Percentiles rank a stretch among this genome's conserved stretches.
These are phyloP conservation scores for Fusarium hainanense DNA, from an alignment of 2,329 filamentous ascomycete genomes.

Conservation along the genomic window DNA sequence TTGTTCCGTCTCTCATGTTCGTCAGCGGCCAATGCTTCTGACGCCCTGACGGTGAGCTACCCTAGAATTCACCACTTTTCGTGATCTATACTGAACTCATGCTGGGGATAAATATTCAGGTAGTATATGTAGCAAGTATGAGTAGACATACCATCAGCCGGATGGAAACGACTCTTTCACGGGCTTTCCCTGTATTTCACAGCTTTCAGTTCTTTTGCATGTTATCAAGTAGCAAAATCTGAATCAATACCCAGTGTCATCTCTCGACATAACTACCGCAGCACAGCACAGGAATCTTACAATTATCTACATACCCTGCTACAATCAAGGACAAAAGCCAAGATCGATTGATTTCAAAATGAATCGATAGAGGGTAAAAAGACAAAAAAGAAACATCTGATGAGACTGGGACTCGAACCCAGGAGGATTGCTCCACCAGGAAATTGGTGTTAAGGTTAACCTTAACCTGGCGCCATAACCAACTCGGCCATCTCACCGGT, in stretches of 20 bases:
- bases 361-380: fast-evolving
- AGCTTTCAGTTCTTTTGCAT: too few relatives aligned
- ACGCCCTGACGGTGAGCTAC: neutral
- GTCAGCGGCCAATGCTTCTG: too few relatives aligned
- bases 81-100: neutral
- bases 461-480: constrained; percentile 54
- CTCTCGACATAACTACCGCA: neutral
- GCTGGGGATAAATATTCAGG: neutral
- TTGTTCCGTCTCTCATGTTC: too few relatives aligned
- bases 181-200: neutral
- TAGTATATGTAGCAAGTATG: neutral
- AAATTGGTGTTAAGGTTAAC: constrained; percentile 47
- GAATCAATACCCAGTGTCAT: neutral
- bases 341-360: too few relatives aligned
- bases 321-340: neutral
- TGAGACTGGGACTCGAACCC: constrained; percentile 53
- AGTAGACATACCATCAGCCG: neutral
- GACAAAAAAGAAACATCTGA: constrained; percentile 27
- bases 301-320: neutral
- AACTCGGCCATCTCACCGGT: constrained; percentile 51
- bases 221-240: too few relatives aligned
- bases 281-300: neutral
- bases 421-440: constrained; percentile 53
- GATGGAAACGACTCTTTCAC: neutral
- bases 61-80: neutral